Evolutionary conservation across 208 protist genomes (phyloP).

Genomic region (Trypanosoma mega): DNA sequence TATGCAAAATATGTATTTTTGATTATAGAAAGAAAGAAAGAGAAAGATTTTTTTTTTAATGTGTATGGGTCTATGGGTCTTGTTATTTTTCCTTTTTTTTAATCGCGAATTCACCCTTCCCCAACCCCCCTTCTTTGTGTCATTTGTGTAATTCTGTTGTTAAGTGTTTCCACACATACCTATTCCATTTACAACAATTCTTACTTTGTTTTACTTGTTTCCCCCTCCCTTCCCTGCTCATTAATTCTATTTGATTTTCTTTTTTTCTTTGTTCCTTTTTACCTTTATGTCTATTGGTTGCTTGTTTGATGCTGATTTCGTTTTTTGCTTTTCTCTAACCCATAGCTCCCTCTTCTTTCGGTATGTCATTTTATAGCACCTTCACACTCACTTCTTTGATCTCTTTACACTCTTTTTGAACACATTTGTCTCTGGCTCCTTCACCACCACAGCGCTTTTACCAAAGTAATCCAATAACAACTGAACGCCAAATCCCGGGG

Average conservation of each 20-base stretch:
- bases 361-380: too few relatives aligned
- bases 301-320: constrained; percentile 4
- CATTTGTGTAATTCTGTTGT: not conserved
- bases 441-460: not conserved
- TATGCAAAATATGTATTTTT: constrained; percentile 3
- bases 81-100: not conserved
- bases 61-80: not conserved
- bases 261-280: constrained; percentile 9
- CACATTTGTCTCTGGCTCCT: not conserved
- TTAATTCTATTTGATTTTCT: constrained; percentile 8
- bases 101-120: not conserved
- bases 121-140: not conserved
- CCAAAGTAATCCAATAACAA: constrained; percentile 77
- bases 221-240: not conserved
- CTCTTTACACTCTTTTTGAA: not conserved
- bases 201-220: too few relatives aligned
- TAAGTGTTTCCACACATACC: too few relatives aligned
- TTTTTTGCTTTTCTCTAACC: not conserved
- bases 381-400: not conserved
- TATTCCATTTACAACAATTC: too few relatives aligned
- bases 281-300: constrained; percentile 16
- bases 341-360: not conserved
- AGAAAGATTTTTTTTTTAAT: not conserved
- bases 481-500: constrained; percentile 82
- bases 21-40: constrained; percentile 15